These are phyloP conservation scores for Eucalyptus tenuipes DNA, from an alignment of 345 rosid genomes.

Conservation along the genomic window DNA sequence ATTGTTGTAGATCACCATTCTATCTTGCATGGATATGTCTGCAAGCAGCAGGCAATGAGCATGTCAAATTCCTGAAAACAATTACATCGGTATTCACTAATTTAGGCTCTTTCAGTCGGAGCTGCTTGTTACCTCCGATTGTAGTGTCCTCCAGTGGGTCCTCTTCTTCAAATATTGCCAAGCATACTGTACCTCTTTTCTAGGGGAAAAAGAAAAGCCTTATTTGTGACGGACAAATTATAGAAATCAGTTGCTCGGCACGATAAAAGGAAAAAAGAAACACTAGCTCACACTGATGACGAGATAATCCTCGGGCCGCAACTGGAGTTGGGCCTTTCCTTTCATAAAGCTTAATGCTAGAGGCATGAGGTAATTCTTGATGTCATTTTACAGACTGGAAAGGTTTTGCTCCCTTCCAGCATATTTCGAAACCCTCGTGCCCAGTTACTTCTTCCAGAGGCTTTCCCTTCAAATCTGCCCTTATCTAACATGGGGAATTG, in stretches of 20 bases:
- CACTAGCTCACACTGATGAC: conserved; percentile 40
- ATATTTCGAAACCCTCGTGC: conserved; percentile 4
- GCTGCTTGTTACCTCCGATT: conserved; percentile 38
- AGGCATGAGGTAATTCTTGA: background rate
- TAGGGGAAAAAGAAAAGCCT: background rate
- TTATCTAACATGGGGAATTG: conserved; percentile 11
- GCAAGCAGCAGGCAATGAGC: background rate
- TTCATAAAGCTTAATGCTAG: background rate
- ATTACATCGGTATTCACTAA: background rate
- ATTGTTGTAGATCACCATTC: conserved; percentile 63
- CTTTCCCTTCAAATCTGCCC: background rate
- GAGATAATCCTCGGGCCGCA: conserved; percentile 57
- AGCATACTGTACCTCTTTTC: conserved; percentile 42
- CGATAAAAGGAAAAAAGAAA: background rate
- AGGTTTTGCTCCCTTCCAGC: conserved; percentile 75
- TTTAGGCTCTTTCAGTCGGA: background rate
- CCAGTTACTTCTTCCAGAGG: background rate
- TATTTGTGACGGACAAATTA: background rate
- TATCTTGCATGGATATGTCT: conserved; percentile 30
- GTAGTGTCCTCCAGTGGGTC: conserved; percentile 3
- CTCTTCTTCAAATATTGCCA: conserved; percentile 53
- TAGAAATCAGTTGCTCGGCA: background rate
- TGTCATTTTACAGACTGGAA: background rate
- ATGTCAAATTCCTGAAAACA: background rate
- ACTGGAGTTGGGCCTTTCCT: background rate